Conservation (phyloP, 2,329 filamentous ascomycete genomes). For the Alternaria viburni region DNA sequence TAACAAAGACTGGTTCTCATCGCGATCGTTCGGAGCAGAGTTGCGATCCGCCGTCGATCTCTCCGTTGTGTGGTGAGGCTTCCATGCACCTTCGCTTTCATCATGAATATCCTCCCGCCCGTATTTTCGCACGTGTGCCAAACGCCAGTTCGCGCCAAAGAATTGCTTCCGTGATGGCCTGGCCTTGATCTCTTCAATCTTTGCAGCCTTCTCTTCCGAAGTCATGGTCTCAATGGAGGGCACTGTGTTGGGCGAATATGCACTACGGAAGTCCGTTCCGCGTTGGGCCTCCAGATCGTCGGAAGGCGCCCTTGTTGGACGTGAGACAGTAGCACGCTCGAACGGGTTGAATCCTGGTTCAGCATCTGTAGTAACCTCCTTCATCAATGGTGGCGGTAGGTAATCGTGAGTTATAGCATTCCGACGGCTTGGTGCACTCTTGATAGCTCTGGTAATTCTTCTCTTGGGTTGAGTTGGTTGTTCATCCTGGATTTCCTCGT, state of each 20-base stretch:
- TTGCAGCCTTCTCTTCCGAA: conserved; percentile 22
- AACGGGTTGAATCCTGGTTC: conserved; percentile 5
- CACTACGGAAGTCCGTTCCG: conserved; percentile 13
- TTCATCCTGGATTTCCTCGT: not conserved
- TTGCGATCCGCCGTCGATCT: not conserved
- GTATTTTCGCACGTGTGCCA: conserved; percentile 22
- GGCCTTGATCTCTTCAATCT: conserved; percentile 32
- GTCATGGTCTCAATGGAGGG: conserved; percentile 26
- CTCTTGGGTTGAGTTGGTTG: not conserved
- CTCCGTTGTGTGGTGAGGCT: not conserved
- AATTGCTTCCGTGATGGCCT: conserved; percentile 47
- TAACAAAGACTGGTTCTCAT: conserved; percentile 5
- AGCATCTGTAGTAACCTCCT: not conserved
- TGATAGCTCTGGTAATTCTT: not conserved
- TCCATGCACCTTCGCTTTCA: conserved; percentile 24
- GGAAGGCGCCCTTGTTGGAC: not conserved
- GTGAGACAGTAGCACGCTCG: conserved; percentile 1
- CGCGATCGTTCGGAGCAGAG: not conserved
- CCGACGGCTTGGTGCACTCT: not conserved
- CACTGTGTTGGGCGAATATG: conserved; percentile 6
- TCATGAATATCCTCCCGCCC: conserved; percentile 22
- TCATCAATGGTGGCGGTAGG: not conserved
- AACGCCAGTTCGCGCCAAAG: conserved; percentile 23
- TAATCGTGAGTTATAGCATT: not conserved
- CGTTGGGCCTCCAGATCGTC: not conserved